A percentile compares a stretch with the other conserved stretches of the same genome.
phyloP scores from a whole-genome alignment of 495 filamentous ascomycete species.

The Achaetomiella virescens region DNA sequence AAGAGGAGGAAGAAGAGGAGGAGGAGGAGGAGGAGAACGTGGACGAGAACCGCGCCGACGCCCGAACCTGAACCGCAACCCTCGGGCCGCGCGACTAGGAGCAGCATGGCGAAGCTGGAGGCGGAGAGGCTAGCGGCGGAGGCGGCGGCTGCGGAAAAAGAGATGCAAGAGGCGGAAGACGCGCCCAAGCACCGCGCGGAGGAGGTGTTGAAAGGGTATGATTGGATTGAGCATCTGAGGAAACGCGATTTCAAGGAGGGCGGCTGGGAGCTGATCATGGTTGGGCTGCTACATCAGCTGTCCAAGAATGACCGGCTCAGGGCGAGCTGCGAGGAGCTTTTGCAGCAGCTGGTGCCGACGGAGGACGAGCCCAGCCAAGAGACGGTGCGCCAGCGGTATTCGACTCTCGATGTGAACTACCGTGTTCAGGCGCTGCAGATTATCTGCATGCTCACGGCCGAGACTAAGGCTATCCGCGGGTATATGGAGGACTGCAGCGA shows the following conservation, averaged over 20 bases:
- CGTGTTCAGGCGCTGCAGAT: constrained; percentile 77
- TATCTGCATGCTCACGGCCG: constrained; percentile 77
- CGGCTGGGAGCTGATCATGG: constrained; percentile 84
- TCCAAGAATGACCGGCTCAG: constrained; percentile 66
- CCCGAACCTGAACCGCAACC: constrained; percentile 62
- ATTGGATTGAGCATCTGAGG: constrained; percentile 78
- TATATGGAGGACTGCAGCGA: constrained; percentile 88
- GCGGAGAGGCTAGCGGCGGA: constrained; percentile 56
- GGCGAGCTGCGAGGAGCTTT: constrained; percentile 68
- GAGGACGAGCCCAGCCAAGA: constrained; percentile 65
- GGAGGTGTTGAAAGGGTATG: constrained; percentile 64
- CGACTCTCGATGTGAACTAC: constrained; percentile 70
- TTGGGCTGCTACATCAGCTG: constrained; percentile 79
- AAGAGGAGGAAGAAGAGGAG: constrained; percentile 54
- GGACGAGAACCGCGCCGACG: constrained; percentile 54
- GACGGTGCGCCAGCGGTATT: constrained; percentile 66
- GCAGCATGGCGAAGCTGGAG: constrained; percentile 77
- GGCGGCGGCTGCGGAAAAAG: constrained; percentile 40
- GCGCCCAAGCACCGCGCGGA: constrained; percentile 63
- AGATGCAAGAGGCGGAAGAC: constrained; percentile 33
- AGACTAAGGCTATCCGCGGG: constrained; percentile 74
- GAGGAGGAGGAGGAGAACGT: constrained; percentile 58
- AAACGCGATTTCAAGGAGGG: constrained; percentile 84
- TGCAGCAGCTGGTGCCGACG: constrained; percentile 71
- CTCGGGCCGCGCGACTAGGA: constrained; percentile 66